A percentile compares a stretch with the other conserved stretches of the same genome.
Conservation (phyloP, 116 monocot species). For the Zostera marina region DNA sequence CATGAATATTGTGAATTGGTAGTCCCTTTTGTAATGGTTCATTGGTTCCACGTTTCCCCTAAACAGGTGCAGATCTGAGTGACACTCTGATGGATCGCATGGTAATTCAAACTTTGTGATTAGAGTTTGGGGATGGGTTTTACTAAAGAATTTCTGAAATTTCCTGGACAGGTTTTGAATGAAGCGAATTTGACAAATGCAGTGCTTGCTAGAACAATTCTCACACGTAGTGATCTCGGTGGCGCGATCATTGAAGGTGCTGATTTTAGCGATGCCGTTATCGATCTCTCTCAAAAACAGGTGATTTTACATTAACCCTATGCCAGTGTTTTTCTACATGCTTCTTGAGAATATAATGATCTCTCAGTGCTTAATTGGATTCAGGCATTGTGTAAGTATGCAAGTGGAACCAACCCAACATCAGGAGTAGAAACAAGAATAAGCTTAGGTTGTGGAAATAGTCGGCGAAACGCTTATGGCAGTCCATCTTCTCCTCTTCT, state of each 20-base stretch:
- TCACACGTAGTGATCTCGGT: conserved; percentile 89
- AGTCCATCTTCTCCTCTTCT: conserved; percentile 91
- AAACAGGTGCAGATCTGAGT: conserved; percentile 91
- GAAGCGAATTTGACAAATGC: conserved; percentile 98
- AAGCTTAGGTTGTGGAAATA: conserved; percentile 88
- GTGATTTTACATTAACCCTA: conserved; percentile 11
- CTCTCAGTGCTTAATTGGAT: neutral
- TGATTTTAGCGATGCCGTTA: conserved; percentile 94
- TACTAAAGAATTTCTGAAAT: neutral
- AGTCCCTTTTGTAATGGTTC: neutral
- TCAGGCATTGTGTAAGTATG: conserved; percentile 94
- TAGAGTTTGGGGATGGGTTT: neutral
- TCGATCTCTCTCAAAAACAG: conserved; percentile 76
- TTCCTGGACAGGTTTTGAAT: conserved; percentile 60
- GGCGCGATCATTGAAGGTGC: conserved; percentile 86
- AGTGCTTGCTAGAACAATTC: conserved; percentile 76
- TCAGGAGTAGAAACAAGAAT: conserved; percentile 74
- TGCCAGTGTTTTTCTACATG: neutral
- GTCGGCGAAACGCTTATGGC: conserved; percentile 75
- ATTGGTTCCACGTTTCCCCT: neutral
- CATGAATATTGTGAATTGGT: neutral
- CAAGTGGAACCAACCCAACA: conserved; percentile 67
- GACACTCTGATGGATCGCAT: conserved; percentile 98
- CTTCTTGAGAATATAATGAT: neutral
- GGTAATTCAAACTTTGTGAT: conserved; percentile 27